Percentiles rank a stretch among this genome's conserved stretches.
Conservation (phyloP, 2,329 filamentous ascomycete genomes). For the Fusarium praegraminearum region DNA sequence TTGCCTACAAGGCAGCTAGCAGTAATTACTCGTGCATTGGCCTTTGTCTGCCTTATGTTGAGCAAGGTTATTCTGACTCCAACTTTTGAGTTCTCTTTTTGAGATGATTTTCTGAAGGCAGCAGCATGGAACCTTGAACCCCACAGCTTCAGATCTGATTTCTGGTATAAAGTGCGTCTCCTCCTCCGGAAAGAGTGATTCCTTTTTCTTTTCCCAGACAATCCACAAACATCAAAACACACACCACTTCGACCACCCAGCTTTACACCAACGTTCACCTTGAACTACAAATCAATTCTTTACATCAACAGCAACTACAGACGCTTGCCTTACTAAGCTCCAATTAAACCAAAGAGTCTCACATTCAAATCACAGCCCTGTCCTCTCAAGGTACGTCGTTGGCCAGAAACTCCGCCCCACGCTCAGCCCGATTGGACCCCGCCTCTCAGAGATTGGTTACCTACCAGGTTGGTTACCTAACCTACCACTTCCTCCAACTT, state of each 20-base stretch:
- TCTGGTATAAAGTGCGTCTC: constrained; percentile 9
- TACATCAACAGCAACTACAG: neutral
- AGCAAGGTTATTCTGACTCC: constrained; percentile 17
- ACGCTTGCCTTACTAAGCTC: constrained; percentile 18
- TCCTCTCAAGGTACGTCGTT: constrained; percentile 32
- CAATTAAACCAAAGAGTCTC: constrained; percentile 22
- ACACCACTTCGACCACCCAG: neutral
- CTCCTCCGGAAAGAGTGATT: neutral
- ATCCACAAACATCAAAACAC: neutral
- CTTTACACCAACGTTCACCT: neutral
- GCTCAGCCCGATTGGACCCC: constrained; percentile 40
- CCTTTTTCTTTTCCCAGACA: neutral
- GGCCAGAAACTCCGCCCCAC: constrained; percentile 30
- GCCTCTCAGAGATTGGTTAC: constrained; percentile 45
- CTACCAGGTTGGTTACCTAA: constrained; percentile 16
- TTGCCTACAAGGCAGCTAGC: neutral
- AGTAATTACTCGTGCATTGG: neutral
- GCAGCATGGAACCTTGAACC: constrained; percentile 26
- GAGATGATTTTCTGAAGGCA: constrained; percentile 36
- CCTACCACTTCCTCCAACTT: constrained; percentile 43
- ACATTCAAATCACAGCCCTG: constrained; percentile 34
- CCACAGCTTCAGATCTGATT: constrained; percentile 11
- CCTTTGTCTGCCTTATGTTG: neutral
- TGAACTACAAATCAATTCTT: neutral
- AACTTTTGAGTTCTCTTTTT: constrained; percentile 4